Conservation (phyloP, 2,329 filamentous ascomycete species). For the Cryphonectria japonica region DNA sequence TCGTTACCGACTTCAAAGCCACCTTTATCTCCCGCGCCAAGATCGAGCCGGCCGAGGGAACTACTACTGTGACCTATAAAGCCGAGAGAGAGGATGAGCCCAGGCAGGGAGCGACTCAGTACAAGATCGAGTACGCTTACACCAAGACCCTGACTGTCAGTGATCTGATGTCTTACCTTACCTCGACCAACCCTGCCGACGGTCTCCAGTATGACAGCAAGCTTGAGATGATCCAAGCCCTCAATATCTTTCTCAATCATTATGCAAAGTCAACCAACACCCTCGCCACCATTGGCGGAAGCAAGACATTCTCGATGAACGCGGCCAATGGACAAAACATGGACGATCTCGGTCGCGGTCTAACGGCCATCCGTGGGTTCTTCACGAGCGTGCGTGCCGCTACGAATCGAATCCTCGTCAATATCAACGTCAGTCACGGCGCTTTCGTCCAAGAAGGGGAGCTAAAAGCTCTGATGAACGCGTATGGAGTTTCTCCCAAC, state of each 20-base stretch:
- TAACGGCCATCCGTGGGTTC: constrained; percentile 40
- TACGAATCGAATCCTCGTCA: constrained; percentile 41
- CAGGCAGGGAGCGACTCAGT: constrained; percentile 22
- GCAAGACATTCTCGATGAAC: constrained; percentile 36
- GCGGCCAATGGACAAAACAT: constrained; percentile 11
- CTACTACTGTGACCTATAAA: constrained; percentile 34
- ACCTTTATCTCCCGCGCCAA: constrained; percentile 37
- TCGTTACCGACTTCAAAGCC: constrained; percentile 42
- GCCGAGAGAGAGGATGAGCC: constrained; percentile 39
- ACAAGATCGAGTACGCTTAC: constrained; percentile 33
- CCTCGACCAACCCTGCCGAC: constrained; percentile 33
- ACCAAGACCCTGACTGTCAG: constrained; percentile 35
- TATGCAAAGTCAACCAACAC: constrained; percentile 35
- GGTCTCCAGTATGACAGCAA: constrained; percentile 33
- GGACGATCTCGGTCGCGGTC: constrained; percentile 35
- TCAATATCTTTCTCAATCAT: constrained; percentile 67
- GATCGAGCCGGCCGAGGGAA: constrained; percentile 27
- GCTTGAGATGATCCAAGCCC: constrained; percentile 64
- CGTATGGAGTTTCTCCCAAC: constrained; percentile 9
- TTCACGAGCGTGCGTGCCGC: constrained; percentile 41
- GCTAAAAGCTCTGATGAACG: constrained; percentile 32
- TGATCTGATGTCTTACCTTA: constrained; percentile 36
- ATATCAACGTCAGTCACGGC: constrained; percentile 42
- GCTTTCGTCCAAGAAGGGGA: constrained; percentile 39
- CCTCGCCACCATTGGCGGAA: constrained; percentile 36